Conservation (phyloP, 73 alveolate genomes). For the Paramecium primaurelia region DNA sequence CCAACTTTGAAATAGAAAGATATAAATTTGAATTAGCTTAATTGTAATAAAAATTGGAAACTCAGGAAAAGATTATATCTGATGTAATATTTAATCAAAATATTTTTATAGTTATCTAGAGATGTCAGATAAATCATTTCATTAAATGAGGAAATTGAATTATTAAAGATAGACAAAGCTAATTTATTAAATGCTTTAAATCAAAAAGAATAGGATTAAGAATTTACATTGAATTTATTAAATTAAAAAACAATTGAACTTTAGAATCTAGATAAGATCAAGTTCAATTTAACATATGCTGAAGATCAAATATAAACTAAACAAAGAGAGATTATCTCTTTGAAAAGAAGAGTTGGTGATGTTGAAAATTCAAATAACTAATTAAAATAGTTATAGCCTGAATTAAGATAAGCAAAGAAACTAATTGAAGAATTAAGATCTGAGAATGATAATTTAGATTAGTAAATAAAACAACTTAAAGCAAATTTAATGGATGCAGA, state of each 20-base stretch:
- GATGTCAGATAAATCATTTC: not conserved
- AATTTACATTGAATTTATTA: not conserved
- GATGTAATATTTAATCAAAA: not conserved
- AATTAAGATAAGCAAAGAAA: not conserved
- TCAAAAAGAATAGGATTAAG: not conserved
- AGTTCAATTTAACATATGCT: not conserved
- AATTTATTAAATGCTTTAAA: not conserved
- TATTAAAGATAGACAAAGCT: not conserved
- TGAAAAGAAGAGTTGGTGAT: not conserved
- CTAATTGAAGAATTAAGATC: not conserved
- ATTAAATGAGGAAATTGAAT: not conserved
- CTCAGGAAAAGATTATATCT: not conserved
- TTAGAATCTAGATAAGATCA: not conserved
- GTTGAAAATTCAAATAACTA: not conserved
- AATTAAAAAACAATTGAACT: not conserved
- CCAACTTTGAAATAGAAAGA: not conserved
- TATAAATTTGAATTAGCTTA: not conserved
- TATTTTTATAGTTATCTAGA: not conserved
- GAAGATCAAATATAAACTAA: not conserved
- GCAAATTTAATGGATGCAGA: not conserved
- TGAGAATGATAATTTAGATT: not conserved
- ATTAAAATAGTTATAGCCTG: not conserved
- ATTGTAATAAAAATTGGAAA: not conserved
- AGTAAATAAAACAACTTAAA: not conserved
- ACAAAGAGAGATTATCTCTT: not conserved